Evolutionary conservation across 2,329 filamentous ascomycete species (phyloP), one percentile per base, ranked within the genome.

Genomic region (Chaetothyriales sp.): DNA sequence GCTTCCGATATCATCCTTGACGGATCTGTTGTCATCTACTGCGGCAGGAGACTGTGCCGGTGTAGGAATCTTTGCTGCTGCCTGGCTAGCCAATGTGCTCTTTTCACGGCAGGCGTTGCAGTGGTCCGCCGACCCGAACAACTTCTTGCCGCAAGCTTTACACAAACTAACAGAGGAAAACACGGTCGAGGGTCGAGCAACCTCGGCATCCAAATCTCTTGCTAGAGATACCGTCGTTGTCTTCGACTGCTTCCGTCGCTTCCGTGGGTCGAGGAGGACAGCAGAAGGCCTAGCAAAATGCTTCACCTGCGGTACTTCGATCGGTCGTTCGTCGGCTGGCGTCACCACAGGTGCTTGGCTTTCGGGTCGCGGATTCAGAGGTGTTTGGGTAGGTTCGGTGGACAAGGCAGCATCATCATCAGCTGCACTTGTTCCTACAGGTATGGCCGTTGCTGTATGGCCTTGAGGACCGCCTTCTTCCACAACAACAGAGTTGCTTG

Each of bases 211-310:
- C 12, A 15, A 39, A 2, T 39, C 32, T 39, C 10, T 15, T 15
- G 32, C 10, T 39, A 5, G 32, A 39, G 32, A 15, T 15, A 15
- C 32, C 5, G 32, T 5, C 15, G 32, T 39, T 8, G 18, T 25
- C 15, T 7, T 26, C 8, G 15, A 1, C 22, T 47, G 44, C 18
- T 19, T 43, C 44, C 46, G 20, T 12, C n/a, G n/a, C 43, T 44
- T 51, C 32, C 44, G 46, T 10, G 49, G 44, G 32, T 47, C 49
- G 28, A 48, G 22, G 36, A 26, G 19, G 18, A 44, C 20, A 12
- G 25, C 28, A 28, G 25, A 18, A 1, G 18, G 10, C 25, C 25
- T 28, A 25, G 44, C 46, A 42, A 47, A 47, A 26, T 47, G 44
- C 25, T 48, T 51, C 10, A n/a, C 32, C 8, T 18, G 5, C 18